Percentiles rank a stretch among this genome's conserved stretches.
phyloP scores from a whole-genome alignment of 805 yeast genomes.

The Jamesozyma spencerorum region DNA sequence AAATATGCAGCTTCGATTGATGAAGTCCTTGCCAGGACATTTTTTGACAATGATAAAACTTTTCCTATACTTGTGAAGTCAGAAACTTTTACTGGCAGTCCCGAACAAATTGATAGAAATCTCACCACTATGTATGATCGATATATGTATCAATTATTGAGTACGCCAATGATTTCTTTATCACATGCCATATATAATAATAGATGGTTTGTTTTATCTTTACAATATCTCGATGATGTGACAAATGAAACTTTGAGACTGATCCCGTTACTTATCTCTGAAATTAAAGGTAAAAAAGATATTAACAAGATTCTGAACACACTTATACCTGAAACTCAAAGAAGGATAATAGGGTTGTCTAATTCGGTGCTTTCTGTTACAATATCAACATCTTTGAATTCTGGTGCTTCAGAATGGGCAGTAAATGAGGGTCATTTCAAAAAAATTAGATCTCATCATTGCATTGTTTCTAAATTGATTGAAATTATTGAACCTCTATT shows the following conservation, averaged over 20 bases:
- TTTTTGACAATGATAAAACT: background rate
- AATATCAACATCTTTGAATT: background rate
- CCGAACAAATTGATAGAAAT: background rate
- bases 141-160: background rate
- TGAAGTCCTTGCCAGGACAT: constrained; percentile 3
- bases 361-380: constrained; percentile 7
- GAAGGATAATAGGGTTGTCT: constrained; percentile 3
- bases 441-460: constrained; percentile 3
- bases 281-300: constrained; percentile 1
- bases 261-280: constrained; percentile 5
- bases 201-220: constrained; percentile 6
- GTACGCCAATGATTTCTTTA: constrained; percentile 5
- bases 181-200: constrained; percentile 6
- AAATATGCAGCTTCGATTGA: constrained; percentile 4
- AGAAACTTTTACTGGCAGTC: background rate
- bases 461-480: constrained; percentile 3
- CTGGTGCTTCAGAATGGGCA: background rate
- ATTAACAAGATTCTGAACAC: background rate
- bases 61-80: constrained; percentile 1
- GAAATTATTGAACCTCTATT: constrained; percentile 3
- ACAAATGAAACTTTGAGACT: constrained; percentile 1
- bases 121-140: background rate
- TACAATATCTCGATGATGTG: constrained; percentile 8
- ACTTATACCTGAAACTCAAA: background rate
- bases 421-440: background rate